A percentile compares a stretch with the other conserved stretches of the same genome.
Evolutionary conservation across 2,329 filamentous ascomycete species (phyloP).

Genomic region (Cladorrhinum sp.): DNA sequence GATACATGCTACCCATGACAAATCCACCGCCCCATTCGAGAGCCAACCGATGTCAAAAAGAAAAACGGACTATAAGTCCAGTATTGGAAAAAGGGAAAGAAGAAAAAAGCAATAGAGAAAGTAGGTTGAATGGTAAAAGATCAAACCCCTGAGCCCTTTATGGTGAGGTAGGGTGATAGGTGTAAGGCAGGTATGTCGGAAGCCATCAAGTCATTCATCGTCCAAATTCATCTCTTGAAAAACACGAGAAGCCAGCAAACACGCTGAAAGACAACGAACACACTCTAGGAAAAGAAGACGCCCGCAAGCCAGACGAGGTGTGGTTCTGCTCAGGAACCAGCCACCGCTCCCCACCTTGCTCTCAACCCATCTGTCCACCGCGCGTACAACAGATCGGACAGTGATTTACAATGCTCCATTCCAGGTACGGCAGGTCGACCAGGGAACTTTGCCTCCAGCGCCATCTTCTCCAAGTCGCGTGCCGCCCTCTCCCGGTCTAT

Average conservation of each 20-base stretch:
- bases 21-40: neutral
- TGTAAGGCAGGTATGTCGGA: neutral
- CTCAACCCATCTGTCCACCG: slow-evolving; percentile 85
- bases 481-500: slow-evolving; percentile 20
- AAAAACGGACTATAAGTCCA: neutral
- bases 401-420: slow-evolving; percentile 88
- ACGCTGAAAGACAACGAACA: neutral
- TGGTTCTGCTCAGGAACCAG: slow-evolving; percentile 22
- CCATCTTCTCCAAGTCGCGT: slow-evolving; percentile 46
- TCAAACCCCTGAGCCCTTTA: no score
- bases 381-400: slow-evolving; percentile 86
- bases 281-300: neutral
- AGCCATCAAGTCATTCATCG: neutral
- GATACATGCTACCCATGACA: neutral
- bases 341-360: slow-evolving; percentile 59
- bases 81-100: neutral
- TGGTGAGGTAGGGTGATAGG: no score
- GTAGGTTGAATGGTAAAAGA: neutral
- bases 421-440: slow-evolving; percentile 58
- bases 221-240: neutral
- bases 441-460: slow-evolving; percentile 52
- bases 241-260: neutral
- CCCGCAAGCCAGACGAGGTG: neutral
- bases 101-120: neutral
- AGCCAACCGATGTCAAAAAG: neutral